A percentile compares a stretch with the other conserved stretches of the same genome.
These are phyloP conservation scores for Rhododendron griersonianum DNA, from an alignment of 148 eudicot genomes.

Conservation along the genomic window DNA sequence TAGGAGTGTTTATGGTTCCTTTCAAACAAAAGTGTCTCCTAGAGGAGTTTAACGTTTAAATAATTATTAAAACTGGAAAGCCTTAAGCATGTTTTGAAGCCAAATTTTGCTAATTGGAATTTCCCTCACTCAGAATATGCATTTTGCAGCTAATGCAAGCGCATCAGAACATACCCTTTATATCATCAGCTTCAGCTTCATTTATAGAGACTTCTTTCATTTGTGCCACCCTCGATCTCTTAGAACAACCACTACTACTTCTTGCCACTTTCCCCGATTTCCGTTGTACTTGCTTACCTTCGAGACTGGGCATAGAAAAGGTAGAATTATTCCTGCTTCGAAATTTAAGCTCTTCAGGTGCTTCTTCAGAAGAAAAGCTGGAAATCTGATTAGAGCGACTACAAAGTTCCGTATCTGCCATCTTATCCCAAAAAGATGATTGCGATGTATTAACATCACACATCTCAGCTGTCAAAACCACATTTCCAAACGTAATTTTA, in stretches of 20 bases:
- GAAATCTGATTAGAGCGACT: conserved; percentile 27
- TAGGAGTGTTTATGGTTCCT: not conserved
- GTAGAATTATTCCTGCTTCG: conserved; percentile 28
- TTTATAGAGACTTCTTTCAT: conserved; percentile 36
- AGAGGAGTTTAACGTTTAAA: not conserved
- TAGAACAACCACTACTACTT: conserved; percentile 45
- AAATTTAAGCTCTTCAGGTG: conserved; percentile 24
- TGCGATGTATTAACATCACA: conserved; percentile 27
- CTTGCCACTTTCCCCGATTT: conserved; percentile 47
- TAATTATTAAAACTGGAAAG: not conserved
- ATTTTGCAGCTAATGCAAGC: conserved; percentile 32
- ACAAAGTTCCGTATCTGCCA: conserved; percentile 33
- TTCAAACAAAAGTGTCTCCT: not conserved
- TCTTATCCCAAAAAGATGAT: conserved; percentile 43
- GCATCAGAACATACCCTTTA: conserved; percentile 33
- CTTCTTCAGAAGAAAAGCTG: conserved; percentile 33
- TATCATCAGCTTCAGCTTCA: conserved; percentile 40
- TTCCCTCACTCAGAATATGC: conserved; percentile 16
- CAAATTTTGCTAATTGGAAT: not conserved
- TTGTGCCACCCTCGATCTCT: conserved; percentile 52
- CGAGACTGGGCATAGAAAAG: conserved; percentile 30
- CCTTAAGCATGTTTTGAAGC: not conserved
- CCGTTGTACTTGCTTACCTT: conserved; percentile 46
- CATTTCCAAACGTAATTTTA: not conserved
- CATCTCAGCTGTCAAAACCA: conserved; percentile 25